Evolutionary conservation across 2,329 filamentous ascomycete species (phyloP), one percentile per base, ranked within the genome.

Genomic region (Aspergillus sp.): DNA sequence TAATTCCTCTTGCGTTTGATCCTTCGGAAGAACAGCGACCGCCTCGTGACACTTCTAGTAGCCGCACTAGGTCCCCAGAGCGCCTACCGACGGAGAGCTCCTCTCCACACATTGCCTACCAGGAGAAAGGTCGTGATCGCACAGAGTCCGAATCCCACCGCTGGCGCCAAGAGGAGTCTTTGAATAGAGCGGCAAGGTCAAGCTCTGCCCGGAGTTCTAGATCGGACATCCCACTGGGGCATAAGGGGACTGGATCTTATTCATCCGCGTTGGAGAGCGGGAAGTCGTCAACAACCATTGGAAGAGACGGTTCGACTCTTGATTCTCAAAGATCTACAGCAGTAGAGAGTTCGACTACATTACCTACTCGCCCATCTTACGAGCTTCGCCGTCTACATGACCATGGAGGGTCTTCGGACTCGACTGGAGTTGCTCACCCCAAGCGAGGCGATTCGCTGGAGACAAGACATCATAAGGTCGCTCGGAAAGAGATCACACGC

Each of bases 41-140:
- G 13, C 83, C 86, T 15, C 82, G 20, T 78, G 81, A 58, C 81
- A 85, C 48, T 22, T 44, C 51, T n/a, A 55, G 50, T n/a, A 69
- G 30, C 54, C 64, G 55, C 52, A 56, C 30, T 57, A 70, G 58
- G 80, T 67, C 71, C 11, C 66, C 66, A 19, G 62, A 46, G 64
- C 72, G 50, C 64, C 63, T 30, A 57, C 61, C 37, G 60, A 81
- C 64, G 8, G 76, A 69, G 51, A 70, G 78, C 58, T 83, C 86
- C 2, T 92, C 90, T 15, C 91, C 92, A n/a, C 92, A 96, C 68
- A 96, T 96, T 66, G 89, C 91, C 20, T 96, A 92, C 71, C 91
- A 96, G 72, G 91, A 96, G 68, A 95, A 93, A 74, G 85, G 86
- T 2, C 84, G 89, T 45, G 82, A 86, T 59, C 75, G 82, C 4